Conservation (phyloP, 2,329 filamentous ascomycete genomes). For the Ploettnerulaceae sp. region DNA sequence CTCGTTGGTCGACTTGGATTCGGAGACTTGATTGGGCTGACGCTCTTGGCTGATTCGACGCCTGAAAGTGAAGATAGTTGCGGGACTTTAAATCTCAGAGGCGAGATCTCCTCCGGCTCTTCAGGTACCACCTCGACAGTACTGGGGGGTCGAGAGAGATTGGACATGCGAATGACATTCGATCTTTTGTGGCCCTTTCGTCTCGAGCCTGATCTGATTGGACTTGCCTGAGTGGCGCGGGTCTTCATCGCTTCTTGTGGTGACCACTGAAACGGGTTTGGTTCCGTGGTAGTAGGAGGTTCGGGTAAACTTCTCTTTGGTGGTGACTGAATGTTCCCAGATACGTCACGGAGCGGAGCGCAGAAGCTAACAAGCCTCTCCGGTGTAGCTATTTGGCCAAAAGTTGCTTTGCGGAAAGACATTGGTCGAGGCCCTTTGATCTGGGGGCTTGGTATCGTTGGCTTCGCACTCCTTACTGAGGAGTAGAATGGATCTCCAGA, state of each 20-base stretch:
- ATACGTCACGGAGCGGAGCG: constrained; percentile 23
- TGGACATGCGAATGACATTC: constrained; percentile 27
- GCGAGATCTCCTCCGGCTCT: constrained; percentile 24
- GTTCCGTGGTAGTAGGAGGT: not conserved
- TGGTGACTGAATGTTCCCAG: constrained; percentile 21
- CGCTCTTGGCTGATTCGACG: constrained; percentile 14
- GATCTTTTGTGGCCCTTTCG: constrained; percentile 29
- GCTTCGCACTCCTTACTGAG: constrained; percentile 20
- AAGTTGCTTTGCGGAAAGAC: constrained; percentile 28
- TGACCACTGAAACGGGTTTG: constrained; percentile 27
- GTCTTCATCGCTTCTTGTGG: constrained; percentile 25
- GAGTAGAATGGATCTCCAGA: constrained; percentile 26
- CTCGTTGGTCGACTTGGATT: constrained; percentile 6
- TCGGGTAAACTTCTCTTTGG: constrained; percentile 4
- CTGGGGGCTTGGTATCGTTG: constrained; percentile 10
- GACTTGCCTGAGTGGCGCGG: constrained; percentile 10
- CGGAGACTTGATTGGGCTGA: constrained; percentile 16
- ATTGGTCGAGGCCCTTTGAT: constrained; percentile 20
- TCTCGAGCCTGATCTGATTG: constrained; percentile 8
- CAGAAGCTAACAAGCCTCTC: constrained; percentile 14
- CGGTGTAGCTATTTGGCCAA: constrained; percentile 19
- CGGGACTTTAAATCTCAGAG: constrained; percentile 11
- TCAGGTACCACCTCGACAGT: constrained; percentile 25
- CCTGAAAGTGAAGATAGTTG: constrained; percentile 8
- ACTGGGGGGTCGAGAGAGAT: constrained; percentile 22